A percentile compares a stretch with the other conserved stretches of the same genome.
phyloP scores from a whole-genome alignment of 75 land plant genomes.

The Adiantum capillusveneris region DNA sequence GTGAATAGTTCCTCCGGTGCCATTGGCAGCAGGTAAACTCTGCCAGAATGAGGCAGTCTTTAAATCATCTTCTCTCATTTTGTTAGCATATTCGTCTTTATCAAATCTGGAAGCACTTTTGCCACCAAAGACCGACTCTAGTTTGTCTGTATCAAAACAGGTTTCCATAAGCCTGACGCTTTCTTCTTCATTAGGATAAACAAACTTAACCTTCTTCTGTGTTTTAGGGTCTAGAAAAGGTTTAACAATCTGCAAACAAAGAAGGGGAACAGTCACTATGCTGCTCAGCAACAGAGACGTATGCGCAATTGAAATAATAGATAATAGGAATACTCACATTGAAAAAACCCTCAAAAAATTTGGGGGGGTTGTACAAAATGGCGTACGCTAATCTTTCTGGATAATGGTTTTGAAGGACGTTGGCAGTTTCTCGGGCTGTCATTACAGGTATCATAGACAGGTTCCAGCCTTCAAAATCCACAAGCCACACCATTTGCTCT shows the following conservation, averaged over 20 bases:
- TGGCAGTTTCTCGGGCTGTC: constrained; percentile 58
- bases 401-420: constrained; percentile 59
- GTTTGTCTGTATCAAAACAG: constrained; percentile 50
- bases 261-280: no score
- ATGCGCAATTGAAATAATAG: neutral
- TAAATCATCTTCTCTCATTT: constrained; percentile 54
- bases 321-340: constrained; percentile 30
- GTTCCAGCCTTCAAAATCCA: constrained; percentile 56
- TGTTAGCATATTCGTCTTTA: constrained; percentile 58
- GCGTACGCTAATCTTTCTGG: constrained; percentile 65
- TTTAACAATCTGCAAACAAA: constrained; percentile 58
- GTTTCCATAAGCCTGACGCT: constrained; percentile 51
- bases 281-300: neutral
- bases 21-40: neutral
- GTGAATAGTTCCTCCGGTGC: neutral
- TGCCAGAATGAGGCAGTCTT: constrained; percentile 46
- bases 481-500: constrained; percentile 82
- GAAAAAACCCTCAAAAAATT: constrained; percentile 66
- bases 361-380: constrained; percentile 64
- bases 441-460: constrained; percentile 46
- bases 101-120: constrained; percentile 38
- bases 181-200: constrained; percentile 47
- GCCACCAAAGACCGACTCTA: constrained; percentile 63
- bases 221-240: constrained; percentile 89
- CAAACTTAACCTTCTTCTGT: constrained; percentile 68